Percentiles rank a stretch among this genome's conserved stretches.
Conservation (phyloP, 1,284 basidiomycete species). For the Microbotryum intermedium region DNA sequence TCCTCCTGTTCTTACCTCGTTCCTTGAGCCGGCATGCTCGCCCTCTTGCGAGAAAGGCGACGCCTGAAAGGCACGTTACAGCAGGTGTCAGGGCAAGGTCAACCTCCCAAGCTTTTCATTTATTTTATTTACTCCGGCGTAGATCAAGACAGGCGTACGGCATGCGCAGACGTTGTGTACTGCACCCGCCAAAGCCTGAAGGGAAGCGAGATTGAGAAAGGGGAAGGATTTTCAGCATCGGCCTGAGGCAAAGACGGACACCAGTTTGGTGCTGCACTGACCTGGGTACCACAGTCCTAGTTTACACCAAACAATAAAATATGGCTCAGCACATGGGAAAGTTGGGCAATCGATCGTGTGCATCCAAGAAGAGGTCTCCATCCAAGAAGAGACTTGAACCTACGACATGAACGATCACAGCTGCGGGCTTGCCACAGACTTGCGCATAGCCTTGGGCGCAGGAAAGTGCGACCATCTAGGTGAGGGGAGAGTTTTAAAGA, state of each 20-base stretch:
- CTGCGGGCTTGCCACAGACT: constrained; percentile 55
- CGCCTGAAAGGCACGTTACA: constrained; percentile 34
- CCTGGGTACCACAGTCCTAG: constrained; percentile 59
- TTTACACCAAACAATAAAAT: not conserved
- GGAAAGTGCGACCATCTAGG: constrained; percentile 57
- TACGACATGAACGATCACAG: constrained; percentile 49
- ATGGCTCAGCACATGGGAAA: not conserved
- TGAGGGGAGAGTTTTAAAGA: not conserved
- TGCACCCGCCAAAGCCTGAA: constrained; percentile 56
- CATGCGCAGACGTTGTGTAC: constrained; percentile 59
- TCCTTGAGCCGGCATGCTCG: constrained; percentile 52
- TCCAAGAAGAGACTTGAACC: not conserved
- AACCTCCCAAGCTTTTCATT: no score
- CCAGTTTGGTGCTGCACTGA: constrained; percentile 28
- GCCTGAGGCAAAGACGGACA: no score
- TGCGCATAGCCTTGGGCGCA: constrained; percentile 62
- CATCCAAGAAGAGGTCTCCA: no score
- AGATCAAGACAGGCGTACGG: constrained; percentile 58
- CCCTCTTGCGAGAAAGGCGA: constrained; percentile 52
- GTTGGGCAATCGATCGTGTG: no score
- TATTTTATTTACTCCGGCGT: constrained; percentile 48
- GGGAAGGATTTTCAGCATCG: not conserved
- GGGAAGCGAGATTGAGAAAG: not conserved
- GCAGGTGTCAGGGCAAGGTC: not conserved
- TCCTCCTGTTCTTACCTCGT: constrained; percentile 42